A percentile compares a stretch with the other conserved stretches of the same genome.
These are phyloP conservation scores for Boechera stricta DNA, from an alignment of 345 rosid genomes.

Conservation along the genomic window DNA sequence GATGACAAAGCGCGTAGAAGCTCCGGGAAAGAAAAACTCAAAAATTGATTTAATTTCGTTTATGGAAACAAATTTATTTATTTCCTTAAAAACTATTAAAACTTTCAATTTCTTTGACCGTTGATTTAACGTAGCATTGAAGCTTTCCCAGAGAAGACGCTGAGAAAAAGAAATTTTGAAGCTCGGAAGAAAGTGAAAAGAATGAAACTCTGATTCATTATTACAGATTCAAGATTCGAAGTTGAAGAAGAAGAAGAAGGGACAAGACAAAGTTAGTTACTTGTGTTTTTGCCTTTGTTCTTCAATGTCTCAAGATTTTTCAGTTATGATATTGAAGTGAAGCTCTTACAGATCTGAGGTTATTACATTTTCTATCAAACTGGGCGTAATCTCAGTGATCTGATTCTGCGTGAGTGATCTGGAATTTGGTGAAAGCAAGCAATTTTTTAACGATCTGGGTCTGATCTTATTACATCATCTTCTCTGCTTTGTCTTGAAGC, in stretches of 20 bases:
- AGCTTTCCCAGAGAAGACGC: conserved; percentile 27
- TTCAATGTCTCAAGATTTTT: conserved; percentile 21
- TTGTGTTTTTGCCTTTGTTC: conserved; percentile 6
- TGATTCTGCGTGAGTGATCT: conserved; percentile 42
- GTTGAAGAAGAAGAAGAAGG: conserved; percentile 20
- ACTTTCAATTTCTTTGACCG: conserved; percentile 43
- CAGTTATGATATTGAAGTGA: conserved; percentile 25
- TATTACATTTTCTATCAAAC: conserved; percentile 11
- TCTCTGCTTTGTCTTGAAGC: conserved; percentile 34
- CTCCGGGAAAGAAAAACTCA: no score
- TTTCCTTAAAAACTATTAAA: conserved; percentile 29
- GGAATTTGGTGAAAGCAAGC: conserved; percentile 1
- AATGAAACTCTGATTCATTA: conserved; percentile 7
- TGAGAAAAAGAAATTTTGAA: neutral
- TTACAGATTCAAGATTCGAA: conserved; percentile 35
- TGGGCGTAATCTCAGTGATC: conserved; percentile 37
- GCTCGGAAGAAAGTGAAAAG: neutral
- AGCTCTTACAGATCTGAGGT: conserved; percentile 40
- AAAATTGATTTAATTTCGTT: neutral
- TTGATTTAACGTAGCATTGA: conserved; percentile 45
- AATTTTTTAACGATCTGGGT: conserved; percentile 29
- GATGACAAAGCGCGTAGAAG: no score
- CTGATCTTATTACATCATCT: conserved; percentile 20
- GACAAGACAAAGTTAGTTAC: conserved; percentile 12
- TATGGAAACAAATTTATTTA: neutral